phyloP scores from a whole-genome alignment of 371 early-diverging fungal genomes.

The Apophysomyces variabilis region DNA sequence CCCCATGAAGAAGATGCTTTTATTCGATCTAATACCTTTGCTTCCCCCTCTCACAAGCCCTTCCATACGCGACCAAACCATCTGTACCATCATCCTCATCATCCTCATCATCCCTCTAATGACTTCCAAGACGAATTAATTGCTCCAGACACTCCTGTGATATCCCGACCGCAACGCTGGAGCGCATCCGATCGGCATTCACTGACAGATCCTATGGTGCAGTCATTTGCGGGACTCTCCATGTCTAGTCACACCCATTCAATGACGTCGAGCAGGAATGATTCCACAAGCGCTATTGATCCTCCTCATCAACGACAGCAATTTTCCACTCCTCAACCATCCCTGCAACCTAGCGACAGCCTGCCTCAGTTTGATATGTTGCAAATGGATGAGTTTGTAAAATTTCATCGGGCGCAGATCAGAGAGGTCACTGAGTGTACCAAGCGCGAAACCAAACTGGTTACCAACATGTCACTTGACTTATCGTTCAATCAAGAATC shows the following conservation, averaged over 20 bases:
- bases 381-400: slow-evolving; percentile 71
- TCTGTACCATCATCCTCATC: neutral
- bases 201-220: neutral
- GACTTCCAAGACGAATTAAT: neutral
- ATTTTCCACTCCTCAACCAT: slow-evolving; percentile 5
- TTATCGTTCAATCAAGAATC: slow-evolving; percentile 33
- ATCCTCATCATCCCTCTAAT: neutral
- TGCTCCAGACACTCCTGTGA: neutral
- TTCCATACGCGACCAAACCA: neutral
- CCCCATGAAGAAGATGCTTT: slow-evolving; percentile 32
- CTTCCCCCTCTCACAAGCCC: slow-evolving; percentile 9
- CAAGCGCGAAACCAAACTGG: slow-evolving; percentile 79
- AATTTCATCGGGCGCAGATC: slow-evolving; percentile 77
- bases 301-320: slow-evolving; percentile 9
- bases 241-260: slow-evolving; percentile 1
- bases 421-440: slow-evolving; percentile 76
- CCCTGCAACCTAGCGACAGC: slow-evolving; percentile 6
- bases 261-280: neutral
- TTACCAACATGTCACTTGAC: slow-evolving; percentile 73
- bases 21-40: slow-evolving; percentile 11
- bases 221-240: neutral
- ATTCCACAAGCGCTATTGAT: slow-evolving; percentile 4
- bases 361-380: slow-evolving; percentile 10
- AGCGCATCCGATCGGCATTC: neutral
- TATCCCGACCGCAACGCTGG: slow-evolving; percentile 1